Conservation (phyloP, 2,329 filamentous ascomycete genomes). For the Lojkania enalia region DNA sequence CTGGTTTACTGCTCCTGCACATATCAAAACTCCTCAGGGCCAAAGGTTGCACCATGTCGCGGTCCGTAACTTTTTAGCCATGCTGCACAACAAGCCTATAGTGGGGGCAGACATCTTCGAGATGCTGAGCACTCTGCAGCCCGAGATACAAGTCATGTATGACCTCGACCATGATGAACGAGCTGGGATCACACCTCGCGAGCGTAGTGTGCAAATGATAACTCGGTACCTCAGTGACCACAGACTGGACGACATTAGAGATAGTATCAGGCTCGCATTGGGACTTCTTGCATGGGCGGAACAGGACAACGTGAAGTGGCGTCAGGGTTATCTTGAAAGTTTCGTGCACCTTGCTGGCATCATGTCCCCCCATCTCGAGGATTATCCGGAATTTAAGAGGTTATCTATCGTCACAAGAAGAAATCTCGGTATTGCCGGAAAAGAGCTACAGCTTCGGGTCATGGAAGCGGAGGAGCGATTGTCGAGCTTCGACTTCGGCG, state of each 20-base stretch:
- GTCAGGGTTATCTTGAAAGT: slow-evolving; percentile 68
- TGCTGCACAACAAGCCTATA: slow-evolving; percentile 65
- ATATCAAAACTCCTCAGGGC: slow-evolving; percentile 51
- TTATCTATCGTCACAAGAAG: slow-evolving; percentile 65
- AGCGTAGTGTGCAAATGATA: slow-evolving; percentile 61
- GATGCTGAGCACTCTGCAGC: slow-evolving; percentile 64
- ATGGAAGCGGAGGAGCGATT: slow-evolving; percentile 65
- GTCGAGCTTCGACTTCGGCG: slow-evolving; percentile 61
- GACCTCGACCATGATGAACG: slow-evolving; percentile 46
- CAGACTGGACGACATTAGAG: slow-evolving; percentile 66
- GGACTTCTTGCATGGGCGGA: slow-evolving; percentile 69
- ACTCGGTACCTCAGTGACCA: slow-evolving; percentile 63
- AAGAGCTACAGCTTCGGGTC: slow-evolving; percentile 65
- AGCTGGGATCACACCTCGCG: slow-evolving; percentile 32
- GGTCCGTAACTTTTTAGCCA: slow-evolving; percentile 69
- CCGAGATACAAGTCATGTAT: slow-evolving; percentile 61
- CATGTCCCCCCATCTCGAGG: slow-evolving; percentile 49
- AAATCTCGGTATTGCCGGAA: slow-evolving; percentile 63
- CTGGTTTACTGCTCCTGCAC: slow-evolving; percentile 62
- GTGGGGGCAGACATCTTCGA: slow-evolving; percentile 67
- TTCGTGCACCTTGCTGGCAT: slow-evolving; percentile 70
- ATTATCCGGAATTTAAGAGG: slow-evolving; percentile 59
- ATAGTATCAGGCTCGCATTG: slow-evolving; percentile 62
- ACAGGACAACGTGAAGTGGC: slow-evolving; percentile 63
- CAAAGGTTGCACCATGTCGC: slow-evolving; percentile 64